phyloP scores from a whole-genome alignment of 768 basidiomycete species.

The Russula compacta region DNA sequence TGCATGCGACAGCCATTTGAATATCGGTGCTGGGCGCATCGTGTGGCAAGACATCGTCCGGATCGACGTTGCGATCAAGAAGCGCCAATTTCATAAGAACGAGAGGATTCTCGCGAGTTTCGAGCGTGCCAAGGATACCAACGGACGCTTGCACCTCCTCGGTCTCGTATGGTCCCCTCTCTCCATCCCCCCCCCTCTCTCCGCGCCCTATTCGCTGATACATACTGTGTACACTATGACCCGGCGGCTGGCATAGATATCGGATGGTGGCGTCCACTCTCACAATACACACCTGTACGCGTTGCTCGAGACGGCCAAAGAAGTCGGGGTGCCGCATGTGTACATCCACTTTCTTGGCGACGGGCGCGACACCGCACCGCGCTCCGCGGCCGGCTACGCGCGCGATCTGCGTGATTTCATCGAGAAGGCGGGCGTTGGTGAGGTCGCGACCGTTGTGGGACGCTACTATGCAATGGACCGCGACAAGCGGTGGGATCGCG shows the following conservation, averaged over 20 bases:
- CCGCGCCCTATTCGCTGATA: not conserved
- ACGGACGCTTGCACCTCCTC: constrained; percentile 79
- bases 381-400: constrained; percentile 69
- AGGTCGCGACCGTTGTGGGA: constrained; percentile 78
- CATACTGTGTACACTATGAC: not conserved
- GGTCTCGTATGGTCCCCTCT: constrained; percentile 73
- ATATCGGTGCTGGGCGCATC: constrained; percentile 89
- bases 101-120: constrained; percentile 60
- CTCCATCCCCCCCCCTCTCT: not conserved
- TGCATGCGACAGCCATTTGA: constrained; percentile 59
- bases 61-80: constrained; percentile 89
- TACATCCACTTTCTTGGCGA: constrained; percentile 94
- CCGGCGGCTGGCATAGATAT: constrained; percentile 43
- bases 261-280: constrained; percentile 96
- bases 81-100: constrained; percentile 76
- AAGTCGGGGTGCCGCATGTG: constrained; percentile 71
- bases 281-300: constrained; percentile 88
- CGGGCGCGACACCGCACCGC: constrained; percentile 88
- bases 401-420: constrained; percentile 71
- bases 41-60: constrained; percentile 98
- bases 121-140: constrained; percentile 71
- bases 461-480: constrained; percentile 97
- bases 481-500: constrained; percentile 92
- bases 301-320: constrained; percentile 84
- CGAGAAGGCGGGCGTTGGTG: constrained; percentile 66